Evolutionary conservation across 768 basidiomycete species (phyloP).

Genomic region (Tylopilus rubrobrunneus): DNA sequence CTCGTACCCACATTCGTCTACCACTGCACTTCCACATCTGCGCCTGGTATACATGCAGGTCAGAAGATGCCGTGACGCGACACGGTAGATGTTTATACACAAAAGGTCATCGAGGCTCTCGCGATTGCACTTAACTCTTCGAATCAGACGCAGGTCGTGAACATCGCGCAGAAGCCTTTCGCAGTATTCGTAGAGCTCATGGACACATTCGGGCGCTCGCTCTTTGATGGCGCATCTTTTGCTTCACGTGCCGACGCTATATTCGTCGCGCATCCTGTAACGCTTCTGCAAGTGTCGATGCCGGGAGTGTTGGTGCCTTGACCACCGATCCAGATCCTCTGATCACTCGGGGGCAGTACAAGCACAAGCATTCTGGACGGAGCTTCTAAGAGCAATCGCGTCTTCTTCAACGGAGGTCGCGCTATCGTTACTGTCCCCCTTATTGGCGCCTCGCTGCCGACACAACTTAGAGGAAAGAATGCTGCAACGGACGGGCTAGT

Average conservation of each 20-base stretch:
- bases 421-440: slow-evolving; percentile 42
- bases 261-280: slow-evolving; percentile 35
- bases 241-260: slow-evolving; percentile 43
- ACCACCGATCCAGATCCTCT: slow-evolving; percentile 13
- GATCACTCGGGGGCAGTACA: slow-evolving; percentile 7
- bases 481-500: slow-evolving; percentile 46
- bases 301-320: slow-evolving; percentile 48
- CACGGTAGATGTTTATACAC: slow-evolving; percentile 15
- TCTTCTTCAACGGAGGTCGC: slow-evolving; percentile 24
- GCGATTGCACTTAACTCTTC: slow-evolving; percentile 10
- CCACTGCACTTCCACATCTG: slow-evolving; percentile 39
- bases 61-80: slow-evolving; percentile 9
- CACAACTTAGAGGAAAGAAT: slow-evolving; percentile 40
- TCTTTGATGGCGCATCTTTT: slow-evolving; percentile 45
- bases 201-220: slow-evolving; percentile 45
- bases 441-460: slow-evolving; percentile 37
- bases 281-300: slow-evolving; percentile 40
- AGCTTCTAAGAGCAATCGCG: slow-evolving; percentile 42
- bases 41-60: slow-evolving; percentile 9
- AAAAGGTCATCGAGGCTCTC: slow-evolving; percentile 24
- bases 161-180: slow-evolving; percentile 20
- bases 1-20: slow-evolving; percentile 40
- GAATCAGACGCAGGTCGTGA: background rate
- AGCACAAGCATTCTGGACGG: slow-evolving; percentile 21
- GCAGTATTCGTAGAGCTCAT: slow-evolving; percentile 39